phyloP scores from a whole-genome alignment of 371 early-diverging fungal genomes.

The Apophysomyces ossiformis region DNA sequence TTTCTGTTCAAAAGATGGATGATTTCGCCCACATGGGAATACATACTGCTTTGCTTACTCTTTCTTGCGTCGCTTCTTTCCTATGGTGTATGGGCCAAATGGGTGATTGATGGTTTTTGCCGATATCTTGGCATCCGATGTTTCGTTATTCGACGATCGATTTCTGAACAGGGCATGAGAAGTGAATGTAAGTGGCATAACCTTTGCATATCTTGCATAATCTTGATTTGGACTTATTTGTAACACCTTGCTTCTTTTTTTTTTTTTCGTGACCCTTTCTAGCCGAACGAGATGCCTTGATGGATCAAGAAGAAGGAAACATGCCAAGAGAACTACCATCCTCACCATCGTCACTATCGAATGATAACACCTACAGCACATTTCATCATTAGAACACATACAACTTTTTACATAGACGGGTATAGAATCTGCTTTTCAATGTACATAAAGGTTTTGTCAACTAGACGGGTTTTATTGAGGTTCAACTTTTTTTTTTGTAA shows the following conservation, averaged over 20 bases:
- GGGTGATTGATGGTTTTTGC: conserved; percentile 88
- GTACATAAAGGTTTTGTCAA: too few species aligned
- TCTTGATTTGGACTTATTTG: neutral
- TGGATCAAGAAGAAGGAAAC: conserved; percentile 14
- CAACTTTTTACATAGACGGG: neutral
- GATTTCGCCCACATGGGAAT: conserved; percentile 63
- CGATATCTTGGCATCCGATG: conserved; percentile 82
- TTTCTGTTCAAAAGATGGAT: conserved; percentile 31
- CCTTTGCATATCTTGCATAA: too few species aligned
- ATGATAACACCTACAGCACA: conserved; percentile 20
- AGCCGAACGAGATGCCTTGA: conserved; percentile 18
- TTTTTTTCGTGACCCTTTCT: too few species aligned
- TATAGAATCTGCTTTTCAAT: neutral
- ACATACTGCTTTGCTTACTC: conserved; percentile 64
- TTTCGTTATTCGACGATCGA: conserved; percentile 62
- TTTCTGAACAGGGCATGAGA: neutral
- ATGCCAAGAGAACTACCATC: neutral
- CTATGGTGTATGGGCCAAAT: conserved; percentile 80
- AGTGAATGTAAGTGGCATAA: neutral
- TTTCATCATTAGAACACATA: conserved; percentile 16
- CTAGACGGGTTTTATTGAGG: too few species aligned
- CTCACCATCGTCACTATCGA: neutral
- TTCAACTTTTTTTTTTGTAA: neutral
- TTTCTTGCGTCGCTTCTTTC: conserved; percentile 66
- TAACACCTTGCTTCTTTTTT: neutral